Evolutionary conservation across 345 rosid genomes (phyloP).

Genomic region (Cardamine occulta): DNA sequence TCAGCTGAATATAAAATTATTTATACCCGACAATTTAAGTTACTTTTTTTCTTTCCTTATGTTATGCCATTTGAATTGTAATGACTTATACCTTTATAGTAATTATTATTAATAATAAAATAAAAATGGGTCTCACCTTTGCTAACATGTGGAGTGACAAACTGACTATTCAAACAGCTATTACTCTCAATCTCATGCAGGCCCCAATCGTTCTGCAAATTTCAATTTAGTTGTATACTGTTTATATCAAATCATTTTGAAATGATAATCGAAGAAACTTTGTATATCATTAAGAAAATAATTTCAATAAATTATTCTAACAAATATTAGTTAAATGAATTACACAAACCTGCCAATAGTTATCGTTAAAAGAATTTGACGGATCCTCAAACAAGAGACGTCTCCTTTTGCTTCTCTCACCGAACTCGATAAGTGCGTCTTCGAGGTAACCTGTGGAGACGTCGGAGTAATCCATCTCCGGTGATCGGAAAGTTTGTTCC

Average conservation of each 20-base stretch:
- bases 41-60: not conserved
- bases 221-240: not conserved
- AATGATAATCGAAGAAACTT: slow-evolving; percentile 19
- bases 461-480: slow-evolving; percentile 48
- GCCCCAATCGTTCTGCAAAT: slow-evolving; percentile 61
- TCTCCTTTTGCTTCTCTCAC: slow-evolving; percentile 70
- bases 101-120: not conserved
- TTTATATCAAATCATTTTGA: slow-evolving; percentile 27
- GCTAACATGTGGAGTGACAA: slow-evolving; percentile 36
- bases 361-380: slow-evolving; percentile 9
- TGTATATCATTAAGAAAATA: not conserved
- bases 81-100: not conserved
- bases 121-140: slow-evolving; percentile 46
- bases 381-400: slow-evolving; percentile 54
- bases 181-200: slow-evolving; percentile 62
- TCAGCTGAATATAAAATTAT: not conserved
- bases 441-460: slow-evolving; percentile 89
- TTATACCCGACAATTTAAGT: not conserved
- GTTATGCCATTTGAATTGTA: not conserved
- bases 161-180: slow-evolving; percentile 51
- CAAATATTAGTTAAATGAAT: not conserved
- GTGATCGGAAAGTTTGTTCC: slow-evolving; percentile 47
- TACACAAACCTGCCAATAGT: slow-evolving; percentile 32
- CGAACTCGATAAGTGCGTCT: slow-evolving; percentile 74
- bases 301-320: not conserved